Percentiles rank a stretch among this genome's conserved stretches.
Evolutionary conservation across 148 eudicot genomes (phyloP).

Genomic region (Rhododendron molle): DNA sequence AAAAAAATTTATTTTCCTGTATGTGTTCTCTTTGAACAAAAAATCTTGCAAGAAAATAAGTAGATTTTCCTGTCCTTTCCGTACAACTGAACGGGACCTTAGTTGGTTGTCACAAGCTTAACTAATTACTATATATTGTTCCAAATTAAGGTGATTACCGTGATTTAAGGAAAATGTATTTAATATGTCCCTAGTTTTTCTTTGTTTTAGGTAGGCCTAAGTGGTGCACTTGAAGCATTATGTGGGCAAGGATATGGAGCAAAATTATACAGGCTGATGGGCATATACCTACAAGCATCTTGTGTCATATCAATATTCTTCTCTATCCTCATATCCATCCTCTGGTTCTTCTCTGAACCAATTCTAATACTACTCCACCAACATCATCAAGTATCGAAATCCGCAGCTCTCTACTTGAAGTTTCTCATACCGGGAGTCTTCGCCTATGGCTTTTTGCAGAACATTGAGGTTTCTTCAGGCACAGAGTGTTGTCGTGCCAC

Average conservation of each 20-base stretch:
- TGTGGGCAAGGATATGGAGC: conserved; percentile 96
- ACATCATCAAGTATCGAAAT: conserved; percentile 42
- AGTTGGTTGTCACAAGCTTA: too few relatives aligned
- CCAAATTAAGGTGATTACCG: too few relatives aligned
- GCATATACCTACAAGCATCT: conserved; percentile 77
- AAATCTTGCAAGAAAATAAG: too few relatives aligned
- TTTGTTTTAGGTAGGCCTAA: conserved; percentile 61
- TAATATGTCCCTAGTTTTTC: background rate
- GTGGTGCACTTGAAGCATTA: conserved; percentile 84
- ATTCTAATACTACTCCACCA: conserved; percentile 57
- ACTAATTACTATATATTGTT: too few relatives aligned
- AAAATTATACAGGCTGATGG: conserved; percentile 47
- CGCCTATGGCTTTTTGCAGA: conserved; percentile 1
- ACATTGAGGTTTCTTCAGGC: conserved; percentile 76
- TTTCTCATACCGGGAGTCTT: background rate
- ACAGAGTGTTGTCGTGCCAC: conserved; percentile 59
- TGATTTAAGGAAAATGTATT: too few relatives aligned
- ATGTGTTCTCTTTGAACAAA: too few relatives aligned
- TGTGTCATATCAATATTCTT: conserved; percentile 57
- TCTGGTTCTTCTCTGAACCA: conserved; percentile 71
- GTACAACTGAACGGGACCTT: too few relatives aligned
- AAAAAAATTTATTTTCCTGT: too few relatives aligned
- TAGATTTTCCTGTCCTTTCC: too few relatives aligned
- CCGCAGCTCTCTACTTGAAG: conserved; percentile 41
- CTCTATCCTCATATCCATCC: conserved; percentile 45